Evolutionary conservation across 2,329 filamentous ascomycete genomes (phyloP), one percentile per base, ranked within the genome.

Genomic region (Endocalyx cinctus): DNA sequence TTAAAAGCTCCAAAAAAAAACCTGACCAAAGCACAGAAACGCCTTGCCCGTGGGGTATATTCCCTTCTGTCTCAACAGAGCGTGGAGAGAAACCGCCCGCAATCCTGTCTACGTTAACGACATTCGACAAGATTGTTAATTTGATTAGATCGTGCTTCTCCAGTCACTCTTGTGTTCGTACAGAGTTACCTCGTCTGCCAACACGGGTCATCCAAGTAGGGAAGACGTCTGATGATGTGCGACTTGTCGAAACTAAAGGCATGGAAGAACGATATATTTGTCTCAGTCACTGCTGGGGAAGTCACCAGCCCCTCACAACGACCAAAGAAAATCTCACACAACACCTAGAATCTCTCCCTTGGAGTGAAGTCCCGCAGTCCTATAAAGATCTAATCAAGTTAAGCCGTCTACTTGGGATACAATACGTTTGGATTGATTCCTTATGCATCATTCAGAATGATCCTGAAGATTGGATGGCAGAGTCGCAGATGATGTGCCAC

Each of bases 401-500:
- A 8, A 23, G 8, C 20, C 20, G n/a, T 8, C n/a, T 23, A 8
- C 20, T 23, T n/a, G 20, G n/a, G n/a, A 23, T 23, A 8, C 8
- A 18, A 27, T 38, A 34, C 23, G 12, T 38, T 6, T 34, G 31
- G 35, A 30, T 30, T 18, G 28, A 30, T 13, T 15, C 28, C 13
- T 28, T 40, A 6, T 33, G 35, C 19, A 38, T 38, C 16, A 34
- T 38, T 7, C 35, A 38, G 25, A 31, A 38, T 22, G 34, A 40
- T 17, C 12, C 18, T 3, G 27, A 39, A 2, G 47, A 48, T 23
- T 51, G 48, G 45, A 34, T 34, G 3, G 13, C 12, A 4, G 39
- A 51, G 27, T 43, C 48, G 2, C 37, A 41, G 8, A 38, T 39
- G 27, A 58, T 57, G 53, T 40, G 42, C 1, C 31, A 45, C 4